These are phyloP conservation scores for Thermomyces lanuginosus DNA, from an alignment of 2,329 filamentous ascomycete genomes.

Conservation along the genomic window DNA sequence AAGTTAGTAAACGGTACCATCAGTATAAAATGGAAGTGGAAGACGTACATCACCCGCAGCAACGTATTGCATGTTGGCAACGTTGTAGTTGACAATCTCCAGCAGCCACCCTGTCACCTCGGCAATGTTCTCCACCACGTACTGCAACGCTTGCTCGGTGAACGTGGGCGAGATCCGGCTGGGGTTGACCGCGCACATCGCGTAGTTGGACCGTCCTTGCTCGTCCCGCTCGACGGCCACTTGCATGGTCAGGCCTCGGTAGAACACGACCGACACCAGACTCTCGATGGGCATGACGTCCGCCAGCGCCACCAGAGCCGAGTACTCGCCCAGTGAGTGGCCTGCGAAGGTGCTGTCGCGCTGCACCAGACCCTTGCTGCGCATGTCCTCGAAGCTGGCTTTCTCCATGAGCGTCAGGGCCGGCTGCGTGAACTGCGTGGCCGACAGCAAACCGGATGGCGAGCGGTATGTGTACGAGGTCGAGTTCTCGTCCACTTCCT, in stretches of 20 bases:
- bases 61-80: conserved; percentile 55
- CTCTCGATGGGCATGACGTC: conserved; percentile 99
- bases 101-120: conserved; percentile 90
- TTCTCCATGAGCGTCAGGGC: conserved; percentile 98
- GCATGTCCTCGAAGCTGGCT: conserved; percentile 98
- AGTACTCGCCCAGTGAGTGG: conserved; percentile 97
- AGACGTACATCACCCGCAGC: conserved; percentile 44
- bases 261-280: conserved; percentile 96
- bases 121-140: conserved; percentile 87
- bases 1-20: conserved; percentile 4
- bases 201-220: conserved; percentile 87
- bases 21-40: conserved; percentile 1
- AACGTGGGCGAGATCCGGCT: conserved; percentile 97
- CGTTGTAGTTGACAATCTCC: conserved; percentile 95
- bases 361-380: conserved; percentile 86
- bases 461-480: conserved; percentile 95
- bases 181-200: conserved; percentile 97
- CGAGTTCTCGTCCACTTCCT: conserved; percentile 84
- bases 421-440: conserved; percentile 96
- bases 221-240: conserved; percentile 95
- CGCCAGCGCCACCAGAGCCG: conserved; percentile 82
- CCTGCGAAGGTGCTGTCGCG: conserved; percentile 94
- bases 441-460: conserved; percentile 82
- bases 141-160: conserved; percentile 92
- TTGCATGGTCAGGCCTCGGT: conserved; percentile 97